Evolutionary conservation across 306 rosid genomes (phyloP).

Genomic region (Cucumis hystrix): DNA sequence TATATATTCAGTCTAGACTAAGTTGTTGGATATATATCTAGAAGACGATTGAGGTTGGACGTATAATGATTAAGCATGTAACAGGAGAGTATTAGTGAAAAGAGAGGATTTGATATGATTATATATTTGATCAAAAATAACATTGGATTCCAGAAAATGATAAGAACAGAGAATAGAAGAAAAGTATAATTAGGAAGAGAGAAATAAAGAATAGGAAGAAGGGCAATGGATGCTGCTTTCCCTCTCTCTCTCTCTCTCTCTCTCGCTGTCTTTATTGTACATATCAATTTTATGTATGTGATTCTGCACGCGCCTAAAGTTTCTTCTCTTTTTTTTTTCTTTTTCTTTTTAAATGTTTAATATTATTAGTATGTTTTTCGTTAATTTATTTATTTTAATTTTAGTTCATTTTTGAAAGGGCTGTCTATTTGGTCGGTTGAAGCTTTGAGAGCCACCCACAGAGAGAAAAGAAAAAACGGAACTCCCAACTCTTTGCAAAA

Average conservation of each 20-base stretch:
- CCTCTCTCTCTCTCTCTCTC: neutral
- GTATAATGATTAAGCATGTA: too few relatives aligned
- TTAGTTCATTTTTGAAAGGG: too few relatives aligned
- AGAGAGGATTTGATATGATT: neutral
- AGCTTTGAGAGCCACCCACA: neutral
- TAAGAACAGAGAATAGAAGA: neutral
- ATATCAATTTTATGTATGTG: neutral
- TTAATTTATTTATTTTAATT: too few relatives aligned
- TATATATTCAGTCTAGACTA: too few relatives aligned
- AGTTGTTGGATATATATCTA: neutral
- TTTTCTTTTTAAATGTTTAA: too few relatives aligned
- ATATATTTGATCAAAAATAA: too few relatives aligned
- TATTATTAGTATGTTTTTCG: too few relatives aligned
- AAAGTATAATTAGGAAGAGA: neutral
- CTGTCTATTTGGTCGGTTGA: neutral
- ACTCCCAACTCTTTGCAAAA: too few relatives aligned
- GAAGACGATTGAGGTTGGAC: too few relatives aligned
- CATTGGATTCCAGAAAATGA: neutral
- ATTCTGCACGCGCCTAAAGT: conserved; percentile 2
- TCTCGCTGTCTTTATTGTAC: neutral
- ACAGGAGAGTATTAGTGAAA: too few relatives aligned
- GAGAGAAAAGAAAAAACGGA: too few relatives aligned
- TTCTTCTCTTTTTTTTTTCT: neutral
- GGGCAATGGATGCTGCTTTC: too few relatives aligned
- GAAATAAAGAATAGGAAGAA: neutral